Evolutionary conservation across 1,284 basidiomycete genomes (phyloP).

Genomic region (Ustilago loliicola): DNA sequence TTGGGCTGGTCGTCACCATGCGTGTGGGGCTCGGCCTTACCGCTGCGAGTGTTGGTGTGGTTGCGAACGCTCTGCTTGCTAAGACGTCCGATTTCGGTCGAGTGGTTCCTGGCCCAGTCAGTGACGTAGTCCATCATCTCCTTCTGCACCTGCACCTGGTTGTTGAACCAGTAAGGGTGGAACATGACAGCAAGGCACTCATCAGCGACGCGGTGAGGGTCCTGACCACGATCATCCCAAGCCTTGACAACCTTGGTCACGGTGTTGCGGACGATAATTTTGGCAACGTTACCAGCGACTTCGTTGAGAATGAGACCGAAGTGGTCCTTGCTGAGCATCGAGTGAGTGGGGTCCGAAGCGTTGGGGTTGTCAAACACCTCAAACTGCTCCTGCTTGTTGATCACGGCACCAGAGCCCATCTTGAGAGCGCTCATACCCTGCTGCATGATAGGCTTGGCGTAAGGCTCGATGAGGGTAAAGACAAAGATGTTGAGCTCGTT

Average conservation of each 20-base stretch:
- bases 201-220: constrained; percentile 54
- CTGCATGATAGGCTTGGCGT: constrained; percentile 68
- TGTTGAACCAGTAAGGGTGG: constrained; percentile 64
- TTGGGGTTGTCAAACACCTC: constrained; percentile 72
- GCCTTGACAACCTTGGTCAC: constrained; percentile 82
- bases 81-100: constrained; percentile 54
- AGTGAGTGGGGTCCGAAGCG: constrained; percentile 69
- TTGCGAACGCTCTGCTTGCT: constrained; percentile 53
- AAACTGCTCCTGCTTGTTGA: constrained; percentile 63
- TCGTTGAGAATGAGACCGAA: constrained; percentile 70
- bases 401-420: constrained; percentile 66
- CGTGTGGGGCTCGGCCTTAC: constrained; percentile 61
- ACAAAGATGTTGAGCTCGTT: constrained; percentile 73
- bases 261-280: constrained; percentile 74
- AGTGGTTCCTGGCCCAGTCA: constrained; percentile 56
- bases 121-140: constrained; percentile 65
- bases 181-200: constrained; percentile 64
- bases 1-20: constrained; percentile 56
- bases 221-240: constrained; percentile 74
- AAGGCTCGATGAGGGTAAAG: constrained; percentile 70
- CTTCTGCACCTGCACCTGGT: constrained; percentile 53
- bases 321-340: constrained; percentile 69
- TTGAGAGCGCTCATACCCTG: constrained; percentile 68
- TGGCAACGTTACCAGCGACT: constrained; percentile 70
- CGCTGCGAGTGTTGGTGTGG: constrained; percentile 64